These are phyloP conservation scores for Ceratobasidium sp. DNA, from an alignment of 1,284 basidiomycete genomes.

Conservation along the genomic window DNA sequence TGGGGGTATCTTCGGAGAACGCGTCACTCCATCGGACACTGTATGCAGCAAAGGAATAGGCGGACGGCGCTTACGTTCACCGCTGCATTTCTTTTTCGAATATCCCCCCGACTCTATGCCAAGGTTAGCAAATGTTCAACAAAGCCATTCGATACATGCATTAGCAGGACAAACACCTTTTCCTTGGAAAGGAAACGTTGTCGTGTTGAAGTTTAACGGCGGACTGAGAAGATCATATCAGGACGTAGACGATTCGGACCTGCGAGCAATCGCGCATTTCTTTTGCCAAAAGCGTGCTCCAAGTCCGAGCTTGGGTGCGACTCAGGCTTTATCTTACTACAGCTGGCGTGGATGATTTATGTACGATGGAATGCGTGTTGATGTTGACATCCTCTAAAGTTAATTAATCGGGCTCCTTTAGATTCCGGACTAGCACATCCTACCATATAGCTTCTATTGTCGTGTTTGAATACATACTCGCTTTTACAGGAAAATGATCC, in stretches of 20 bases:
- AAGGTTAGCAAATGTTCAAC: background rate
- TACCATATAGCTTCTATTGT: too few relatives aligned
- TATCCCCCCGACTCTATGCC: background rate
- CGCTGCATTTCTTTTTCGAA: background rate
- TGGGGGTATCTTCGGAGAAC: background rate
- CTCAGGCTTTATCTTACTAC: background rate
- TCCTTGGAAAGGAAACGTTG: conserved; percentile 11
- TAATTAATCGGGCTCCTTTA: background rate
- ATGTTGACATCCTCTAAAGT: background rate
- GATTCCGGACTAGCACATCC: background rate
- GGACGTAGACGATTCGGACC: background rate
- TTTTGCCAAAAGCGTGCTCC: background rate
- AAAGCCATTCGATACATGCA: background rate
- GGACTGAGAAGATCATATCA: background rate
- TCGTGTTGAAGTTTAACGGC: conserved; percentile 7
- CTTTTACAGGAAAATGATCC: background rate
- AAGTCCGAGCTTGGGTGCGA: background rate
- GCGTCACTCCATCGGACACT: background rate
- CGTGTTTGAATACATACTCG: too few relatives aligned
- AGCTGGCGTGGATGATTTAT: conserved; percentile 8
- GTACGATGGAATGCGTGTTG: background rate
- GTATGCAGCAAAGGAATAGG: background rate
- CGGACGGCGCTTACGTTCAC: background rate
- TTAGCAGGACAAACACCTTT: background rate
- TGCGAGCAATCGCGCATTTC: conserved; percentile 1